phyloP scores from a whole-genome alignment of 1,284 basidiomycete genomes.

The Leccinum holopus region DNA sequence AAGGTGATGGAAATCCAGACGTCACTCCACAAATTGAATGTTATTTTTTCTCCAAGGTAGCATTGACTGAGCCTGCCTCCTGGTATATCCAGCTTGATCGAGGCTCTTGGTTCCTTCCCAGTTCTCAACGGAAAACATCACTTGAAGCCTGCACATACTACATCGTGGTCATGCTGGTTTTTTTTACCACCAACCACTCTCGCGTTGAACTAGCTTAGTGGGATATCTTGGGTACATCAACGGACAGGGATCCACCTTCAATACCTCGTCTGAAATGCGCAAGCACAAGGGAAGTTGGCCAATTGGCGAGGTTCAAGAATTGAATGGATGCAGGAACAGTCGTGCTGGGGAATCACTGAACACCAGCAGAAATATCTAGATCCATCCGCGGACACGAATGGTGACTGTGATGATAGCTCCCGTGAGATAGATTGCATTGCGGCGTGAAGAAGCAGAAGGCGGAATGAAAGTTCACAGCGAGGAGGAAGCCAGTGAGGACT shows the following conservation, averaged over 20 bases:
- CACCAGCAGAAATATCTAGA: neutral
- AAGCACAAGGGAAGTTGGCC: neutral
- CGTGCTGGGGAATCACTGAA: neutral
- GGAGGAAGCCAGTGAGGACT: neutral
- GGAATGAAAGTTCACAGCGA: neutral
- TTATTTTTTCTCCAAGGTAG: too few relatives aligned
- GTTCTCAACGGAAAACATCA: too few relatives aligned
- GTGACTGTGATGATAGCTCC: neutral
- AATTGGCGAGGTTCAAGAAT: neutral
- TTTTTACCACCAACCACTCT: too few relatives aligned
- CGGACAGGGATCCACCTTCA: too few relatives aligned
- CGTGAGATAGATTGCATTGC: neutral
- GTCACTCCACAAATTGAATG: neutral
- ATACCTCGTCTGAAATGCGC: neutral
- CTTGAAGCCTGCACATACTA: too few relatives aligned
- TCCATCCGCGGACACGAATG: neutral
- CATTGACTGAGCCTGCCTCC: too few relatives aligned
- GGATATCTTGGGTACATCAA: too few relatives aligned
- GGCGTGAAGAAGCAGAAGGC: neutral
- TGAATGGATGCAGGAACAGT: neutral
- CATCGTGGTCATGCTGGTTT: too few relatives aligned
- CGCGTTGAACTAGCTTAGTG: too few relatives aligned
- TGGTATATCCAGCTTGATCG: too few relatives aligned
- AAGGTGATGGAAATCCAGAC: neutral
- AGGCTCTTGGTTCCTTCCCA: too few relatives aligned